A percentile compares a stretch with the other conserved stretches of the same genome.
phyloP scores from a whole-genome alignment of 2,329 filamentous ascomycete genomes.

The Fusarium acutatum region DNA sequence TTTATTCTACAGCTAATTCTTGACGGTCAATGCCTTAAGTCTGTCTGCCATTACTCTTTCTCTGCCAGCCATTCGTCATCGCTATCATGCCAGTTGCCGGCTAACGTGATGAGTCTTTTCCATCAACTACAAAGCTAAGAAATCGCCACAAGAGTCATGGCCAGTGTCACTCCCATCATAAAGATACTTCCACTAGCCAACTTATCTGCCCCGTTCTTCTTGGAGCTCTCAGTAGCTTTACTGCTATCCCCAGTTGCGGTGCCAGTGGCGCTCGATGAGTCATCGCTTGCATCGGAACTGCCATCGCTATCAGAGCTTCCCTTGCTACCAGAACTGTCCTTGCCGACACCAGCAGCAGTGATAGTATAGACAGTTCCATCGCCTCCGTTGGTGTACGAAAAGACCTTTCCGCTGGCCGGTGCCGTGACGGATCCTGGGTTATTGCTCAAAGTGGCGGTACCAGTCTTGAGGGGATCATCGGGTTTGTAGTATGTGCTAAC shows the following conservation, averaged over 20 bases:
- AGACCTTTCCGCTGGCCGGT: neutral
- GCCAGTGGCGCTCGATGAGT: neutral
- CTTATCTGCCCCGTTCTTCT: neutral
- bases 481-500: neutral
- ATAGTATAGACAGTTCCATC: neutral
- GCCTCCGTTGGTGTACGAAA: neutral
- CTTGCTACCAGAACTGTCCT: neutral
- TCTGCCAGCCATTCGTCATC: neutral
- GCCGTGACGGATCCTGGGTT: neutral
- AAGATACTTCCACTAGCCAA: neutral
- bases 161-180: neutral
- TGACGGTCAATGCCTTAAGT: neutral
- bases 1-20: neutral
- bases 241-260: neutral
- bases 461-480: neutral
- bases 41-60: neutral
- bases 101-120: too few species aligned
- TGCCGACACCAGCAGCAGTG: neutral
- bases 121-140: neutral
- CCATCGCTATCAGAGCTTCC: neutral
- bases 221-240: neutral
- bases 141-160: fast-evolving
- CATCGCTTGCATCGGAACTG: neutral
- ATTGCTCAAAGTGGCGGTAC: neutral
- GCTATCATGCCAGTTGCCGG: too few species aligned